Conservation (phyloP, 768 basidiomycete species). For the Mycena filopes region DNA sequence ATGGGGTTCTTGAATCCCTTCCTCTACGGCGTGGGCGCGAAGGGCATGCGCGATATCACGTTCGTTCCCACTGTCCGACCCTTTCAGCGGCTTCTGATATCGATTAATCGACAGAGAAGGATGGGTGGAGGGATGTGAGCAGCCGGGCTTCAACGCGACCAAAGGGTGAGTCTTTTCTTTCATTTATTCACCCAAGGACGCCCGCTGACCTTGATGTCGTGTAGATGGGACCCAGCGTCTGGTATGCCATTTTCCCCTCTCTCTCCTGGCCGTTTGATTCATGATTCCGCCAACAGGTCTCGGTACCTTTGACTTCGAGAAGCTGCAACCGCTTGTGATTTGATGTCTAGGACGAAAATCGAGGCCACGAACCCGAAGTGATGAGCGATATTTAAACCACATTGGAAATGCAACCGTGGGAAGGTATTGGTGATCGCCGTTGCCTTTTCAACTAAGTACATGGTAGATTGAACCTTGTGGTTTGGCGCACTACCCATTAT, state of each 20-base stretch:
- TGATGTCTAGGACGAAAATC: too few relatives aligned
- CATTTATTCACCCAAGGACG: too few relatives aligned
- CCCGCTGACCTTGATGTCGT: not conserved
- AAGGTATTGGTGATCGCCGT: too few relatives aligned
- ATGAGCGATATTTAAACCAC: too few relatives aligned
- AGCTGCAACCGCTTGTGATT: constrained; percentile 40
- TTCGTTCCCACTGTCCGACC: constrained; percentile 53
- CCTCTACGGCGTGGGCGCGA: constrained; percentile 43
- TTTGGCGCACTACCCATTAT: too few relatives aligned
- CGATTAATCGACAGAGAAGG: constrained; percentile 43
- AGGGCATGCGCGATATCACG: constrained; percentile 48
- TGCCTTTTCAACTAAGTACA: too few relatives aligned
- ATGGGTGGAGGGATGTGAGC: constrained; percentile 46
- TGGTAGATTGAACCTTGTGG: too few relatives aligned
- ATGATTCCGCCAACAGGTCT: constrained; percentile 39
- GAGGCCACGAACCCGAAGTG: too few relatives aligned
- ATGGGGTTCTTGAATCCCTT: constrained; percentile 54
- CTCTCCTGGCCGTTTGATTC: too few relatives aligned
- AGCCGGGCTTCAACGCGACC: constrained; percentile 33
- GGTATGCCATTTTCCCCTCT: constrained; percentile 38
- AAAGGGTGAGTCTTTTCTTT: constrained; percentile 14
- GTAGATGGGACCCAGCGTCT: constrained; percentile 38
- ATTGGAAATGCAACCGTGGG: too few relatives aligned
- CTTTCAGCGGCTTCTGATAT: constrained; percentile 36
- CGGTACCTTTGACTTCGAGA: constrained; percentile 49